Conservation (phyloP, 345 rosid genomes). For the Clarkia xantiana region DNA sequence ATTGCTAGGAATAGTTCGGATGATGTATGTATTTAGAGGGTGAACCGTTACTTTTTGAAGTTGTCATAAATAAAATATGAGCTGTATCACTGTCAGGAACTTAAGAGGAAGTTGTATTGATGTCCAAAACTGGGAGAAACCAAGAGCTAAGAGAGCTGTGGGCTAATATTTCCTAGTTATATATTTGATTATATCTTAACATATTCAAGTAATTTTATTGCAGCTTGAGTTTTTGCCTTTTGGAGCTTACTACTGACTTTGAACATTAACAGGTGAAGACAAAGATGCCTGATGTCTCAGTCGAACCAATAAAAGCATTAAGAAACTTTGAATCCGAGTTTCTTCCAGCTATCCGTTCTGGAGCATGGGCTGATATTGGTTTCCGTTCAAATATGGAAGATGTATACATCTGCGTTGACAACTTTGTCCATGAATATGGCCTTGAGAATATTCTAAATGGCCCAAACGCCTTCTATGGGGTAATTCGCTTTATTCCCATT, state of each 20-base stretch:
- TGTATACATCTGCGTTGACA: constrained; percentile 48
- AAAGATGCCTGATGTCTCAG: constrained; percentile 25
- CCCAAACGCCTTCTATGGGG: constrained; percentile 88
- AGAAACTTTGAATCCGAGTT: constrained; percentile 28
- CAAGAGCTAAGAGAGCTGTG: no score
- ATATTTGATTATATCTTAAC: no score
- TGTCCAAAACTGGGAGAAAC: no score
- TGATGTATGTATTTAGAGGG: no score
- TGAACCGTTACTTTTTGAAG: no score
- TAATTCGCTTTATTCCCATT: constrained; percentile 13
- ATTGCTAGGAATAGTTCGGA: no score
- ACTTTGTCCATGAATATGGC: constrained; percentile 38
- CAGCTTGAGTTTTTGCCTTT: constrained; percentile 2
- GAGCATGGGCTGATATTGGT: constrained; percentile 75
- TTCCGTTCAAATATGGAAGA: constrained; percentile 73
- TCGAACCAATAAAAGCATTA: constrained; percentile 20
- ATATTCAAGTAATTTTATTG: no score
- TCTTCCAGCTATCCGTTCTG: constrained; percentile 58
- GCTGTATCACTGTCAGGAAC: no score
- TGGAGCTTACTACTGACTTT: constrained; percentile 9
- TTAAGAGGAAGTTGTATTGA: no score
- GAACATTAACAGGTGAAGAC: constrained; percentile 41
- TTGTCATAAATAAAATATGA: no score
- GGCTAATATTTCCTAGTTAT: no score
- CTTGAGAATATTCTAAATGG: constrained; percentile 21